Percentiles rank a stretch among this genome's conserved stretches.
Conservation (phyloP, 441 rosid genomes). For the Erodium texanum region DNA sequence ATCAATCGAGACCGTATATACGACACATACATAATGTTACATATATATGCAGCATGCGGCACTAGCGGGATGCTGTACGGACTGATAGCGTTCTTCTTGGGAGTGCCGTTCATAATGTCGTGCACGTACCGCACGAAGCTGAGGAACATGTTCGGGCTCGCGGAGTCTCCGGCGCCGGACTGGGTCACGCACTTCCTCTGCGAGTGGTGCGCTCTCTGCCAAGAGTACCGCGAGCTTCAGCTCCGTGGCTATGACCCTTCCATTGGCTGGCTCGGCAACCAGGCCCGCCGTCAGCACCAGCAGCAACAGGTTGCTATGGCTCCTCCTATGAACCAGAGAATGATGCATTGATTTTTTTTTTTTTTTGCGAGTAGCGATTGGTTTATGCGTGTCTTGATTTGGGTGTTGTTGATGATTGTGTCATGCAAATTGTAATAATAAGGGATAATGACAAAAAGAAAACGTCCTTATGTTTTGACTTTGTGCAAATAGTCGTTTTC, state of each 20-base stretch:
- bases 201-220: slow-evolving; percentile 61
- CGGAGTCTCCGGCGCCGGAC: slow-evolving; percentile 64
- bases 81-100: slow-evolving; percentile 23
- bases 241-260: slow-evolving; percentile 51
- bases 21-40: too few relatives aligned
- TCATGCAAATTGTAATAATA: too few relatives aligned
- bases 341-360: slow-evolving; percentile 36
- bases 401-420: too few relatives aligned
- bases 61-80: slow-evolving; percentile 39
- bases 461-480: too few relatives aligned
- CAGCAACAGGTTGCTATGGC: slow-evolving; percentile 34
- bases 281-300: slow-evolving; percentile 16
- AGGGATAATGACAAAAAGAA: too few relatives aligned
- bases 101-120: slow-evolving; percentile 42
- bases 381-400: too few relatives aligned
- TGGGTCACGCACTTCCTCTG: slow-evolving; percentile 48
- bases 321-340: slow-evolving; percentile 49
- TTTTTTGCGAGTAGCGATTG: too few relatives aligned
- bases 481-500: too few relatives aligned
- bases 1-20: too few relatives aligned
- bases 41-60: slow-evolving; percentile 33
- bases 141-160: slow-evolving; percentile 40
- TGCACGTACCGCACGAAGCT: slow-evolving; percentile 48
- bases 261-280: slow-evolving; percentile 39
- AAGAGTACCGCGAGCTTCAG: slow-evolving; percentile 53